Evolutionary conservation across 192 early-diverging fungal species (phyloP).

Genomic region (Podila epigama): DNA sequence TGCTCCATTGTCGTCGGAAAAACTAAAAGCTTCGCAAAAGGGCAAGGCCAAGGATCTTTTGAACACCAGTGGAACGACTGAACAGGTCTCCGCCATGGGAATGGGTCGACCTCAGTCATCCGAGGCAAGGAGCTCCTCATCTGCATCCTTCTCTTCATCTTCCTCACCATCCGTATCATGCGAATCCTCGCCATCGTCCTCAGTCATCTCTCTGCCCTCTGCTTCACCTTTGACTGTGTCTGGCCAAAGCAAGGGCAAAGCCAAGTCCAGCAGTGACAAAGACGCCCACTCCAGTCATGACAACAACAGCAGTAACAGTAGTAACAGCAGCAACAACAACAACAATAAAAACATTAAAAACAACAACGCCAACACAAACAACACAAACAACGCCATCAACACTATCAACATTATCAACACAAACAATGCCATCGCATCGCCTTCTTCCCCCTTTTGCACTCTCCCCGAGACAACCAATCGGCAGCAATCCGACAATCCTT

Average conservation of each 20-base stretch:
- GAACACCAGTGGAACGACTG: conserved; percentile 8
- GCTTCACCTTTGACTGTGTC: neutral
- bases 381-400: neutral
- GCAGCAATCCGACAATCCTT: neutral
- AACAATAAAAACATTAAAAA: neutral
- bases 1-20: neutral
- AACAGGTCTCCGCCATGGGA: too few species aligned
- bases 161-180: conserved; percentile 7
- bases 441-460: neutral
- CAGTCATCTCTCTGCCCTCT: conserved; percentile 16
- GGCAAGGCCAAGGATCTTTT: neutral
- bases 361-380: neutral
- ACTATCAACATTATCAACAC: neutral
- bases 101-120: too few species aligned
- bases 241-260: conserved; percentile 18
- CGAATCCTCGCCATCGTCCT: conserved; percentile 24
- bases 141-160: conserved; percentile 15
- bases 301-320: neutral
- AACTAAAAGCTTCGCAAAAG: neutral
- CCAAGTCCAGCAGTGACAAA: conserved; percentile 12
- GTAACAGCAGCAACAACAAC: neutral
- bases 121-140: neutral
- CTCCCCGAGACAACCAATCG: neutral
- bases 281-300: neutral
- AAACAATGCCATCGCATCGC: neutral